Evolutionary conservation across 1,139 yeast species (phyloP), one percentile per base, ranked within the genome.

Genomic region (Debaryomyces coudertii): DNA sequence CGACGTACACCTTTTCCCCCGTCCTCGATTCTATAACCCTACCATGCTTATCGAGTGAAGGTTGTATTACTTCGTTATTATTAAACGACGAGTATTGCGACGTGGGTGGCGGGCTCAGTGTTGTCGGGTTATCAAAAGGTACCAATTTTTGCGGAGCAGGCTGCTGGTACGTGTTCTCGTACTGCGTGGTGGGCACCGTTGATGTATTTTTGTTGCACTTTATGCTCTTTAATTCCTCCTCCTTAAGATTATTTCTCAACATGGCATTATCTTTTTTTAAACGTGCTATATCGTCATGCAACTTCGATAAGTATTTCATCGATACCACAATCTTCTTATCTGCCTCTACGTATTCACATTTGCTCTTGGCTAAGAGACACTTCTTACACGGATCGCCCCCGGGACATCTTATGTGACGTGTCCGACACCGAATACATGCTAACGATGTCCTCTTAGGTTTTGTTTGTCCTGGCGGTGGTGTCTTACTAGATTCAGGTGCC

Each of bases 281-380:
- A 40, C 78, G 53, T n/a, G 77, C 77, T 15, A 86, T 77, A 52
- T 83, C 87, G 41, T 82, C 87, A 55, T 87, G 95, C 9, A 88
- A 66, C 53, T 79, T 80, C 45, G 83, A 81, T 43, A 88, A 63
- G 57, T 87, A 87, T 54, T 83, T 84, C 80, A 87, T 77, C 1
- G 93, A 84, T 0, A 87, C 88, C 25, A 87, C 90, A 15, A 88
- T 77, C 60, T 87, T 87, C 68, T 82, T 85, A 46, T 86, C 90
- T 2, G 87, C 90, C 59, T 86, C 93, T 18, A 82, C 77, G 55
- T 87, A 88, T 56, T 86, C 90, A 68, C 96, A 88, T 28, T 75
- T 73, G 2, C 83, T 71, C 46, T 75, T 77, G 14, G 87, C 81
- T 42, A 76, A 63, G 15, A 65, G 68, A 61, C 96, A 88, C 56